A percentile compares a stretch with the other conserved stretches of the same genome.
These are phyloP conservation scores for Trichoderma gracile DNA, from an alignment of 2,329 filamentous ascomycete species.

Conservation along the genomic window DNA sequence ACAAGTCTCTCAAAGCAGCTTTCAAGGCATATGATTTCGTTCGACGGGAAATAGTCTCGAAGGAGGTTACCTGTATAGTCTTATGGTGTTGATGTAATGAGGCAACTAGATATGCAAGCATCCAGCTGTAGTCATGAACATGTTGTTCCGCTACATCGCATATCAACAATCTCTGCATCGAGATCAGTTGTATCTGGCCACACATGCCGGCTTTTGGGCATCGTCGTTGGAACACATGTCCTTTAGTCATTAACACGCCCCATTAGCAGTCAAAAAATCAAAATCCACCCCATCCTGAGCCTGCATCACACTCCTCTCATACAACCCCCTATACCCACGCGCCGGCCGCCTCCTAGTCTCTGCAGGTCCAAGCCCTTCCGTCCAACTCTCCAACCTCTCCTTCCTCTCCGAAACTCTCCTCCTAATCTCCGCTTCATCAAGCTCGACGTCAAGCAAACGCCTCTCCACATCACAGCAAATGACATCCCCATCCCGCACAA, in stretches of 20 bases:
- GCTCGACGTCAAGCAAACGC: conserved; percentile 57
- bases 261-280: conserved; percentile 57
- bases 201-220: too few relatives aligned
- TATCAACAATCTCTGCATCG: too few relatives aligned
- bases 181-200: too few relatives aligned
- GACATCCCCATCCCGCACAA: conserved; percentile 73
- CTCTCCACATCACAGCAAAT: conserved; percentile 76
- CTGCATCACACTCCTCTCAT: conserved; percentile 60
- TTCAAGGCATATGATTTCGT: conserved; percentile 24
- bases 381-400: neutral
- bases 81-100: too few relatives aligned
- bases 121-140: too few relatives aligned
- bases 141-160: too few relatives aligned
- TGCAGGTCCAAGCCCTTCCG: neutral
- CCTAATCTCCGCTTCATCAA: conserved; percentile 69
- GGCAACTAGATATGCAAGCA: too few relatives aligned
- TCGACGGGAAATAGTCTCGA: too few relatives aligned
- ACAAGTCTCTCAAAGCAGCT: neutral
- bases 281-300: conserved; percentile 62
- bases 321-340: conserved; percentile 61
- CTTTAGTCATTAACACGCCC: conserved; percentile 31
- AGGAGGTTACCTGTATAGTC: too few relatives aligned
- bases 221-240: too few relatives aligned
- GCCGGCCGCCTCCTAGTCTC: conserved; percentile 37
- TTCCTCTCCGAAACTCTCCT: conserved; percentile 3